Evolutionary conservation across 2,329 filamentous ascomycete genomes (phyloP).

Genomic region (Neopestalotiopsis clavispora): DNA sequence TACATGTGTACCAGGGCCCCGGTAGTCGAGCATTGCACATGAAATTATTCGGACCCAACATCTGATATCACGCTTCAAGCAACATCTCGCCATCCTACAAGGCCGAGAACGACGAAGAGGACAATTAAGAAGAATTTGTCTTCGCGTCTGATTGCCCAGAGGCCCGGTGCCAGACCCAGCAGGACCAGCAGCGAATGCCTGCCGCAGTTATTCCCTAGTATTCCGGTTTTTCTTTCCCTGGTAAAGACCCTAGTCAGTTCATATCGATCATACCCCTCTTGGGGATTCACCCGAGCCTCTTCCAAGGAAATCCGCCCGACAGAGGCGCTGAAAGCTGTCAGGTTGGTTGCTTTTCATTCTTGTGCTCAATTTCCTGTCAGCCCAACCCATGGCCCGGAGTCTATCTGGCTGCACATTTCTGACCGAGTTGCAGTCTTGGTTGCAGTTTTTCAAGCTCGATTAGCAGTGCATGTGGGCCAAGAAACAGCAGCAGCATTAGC

Average conservation of each 20-base stretch:
- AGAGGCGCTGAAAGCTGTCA: conserved; percentile 10
- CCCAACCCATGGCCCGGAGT: conserved; percentile 4
- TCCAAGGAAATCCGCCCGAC: conserved; percentile 2
- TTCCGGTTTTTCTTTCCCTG: conserved; percentile 13
- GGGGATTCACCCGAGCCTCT: neutral
- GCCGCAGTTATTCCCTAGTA: conserved; percentile 7
- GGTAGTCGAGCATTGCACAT: neutral
- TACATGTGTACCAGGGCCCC: neutral
- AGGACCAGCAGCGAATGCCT: neutral
- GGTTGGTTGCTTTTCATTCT: conserved; percentile 10
- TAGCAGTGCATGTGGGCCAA: conserved; percentile 11
- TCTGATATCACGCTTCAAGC: conserved; percentile 3
- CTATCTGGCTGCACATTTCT: conserved; percentile 11
- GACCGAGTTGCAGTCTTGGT: conserved; percentile 2
- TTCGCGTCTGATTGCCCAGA: conserved; percentile 2
- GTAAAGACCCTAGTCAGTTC: conserved; percentile 1
- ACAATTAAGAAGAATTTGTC: neutral
- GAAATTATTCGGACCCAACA: conserved; percentile 2
- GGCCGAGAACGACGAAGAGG: neutral
- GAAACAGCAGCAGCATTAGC: conserved; percentile 1
- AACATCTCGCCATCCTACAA: neutral
- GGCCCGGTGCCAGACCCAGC: neutral
- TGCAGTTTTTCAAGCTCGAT: conserved; percentile 1
- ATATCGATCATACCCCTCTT: conserved; percentile 13
- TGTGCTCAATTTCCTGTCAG: conserved; percentile 9